phyloP scores from a whole-genome alignment of 768 basidiomycete genomes.

The Boletus edulis region DNA sequence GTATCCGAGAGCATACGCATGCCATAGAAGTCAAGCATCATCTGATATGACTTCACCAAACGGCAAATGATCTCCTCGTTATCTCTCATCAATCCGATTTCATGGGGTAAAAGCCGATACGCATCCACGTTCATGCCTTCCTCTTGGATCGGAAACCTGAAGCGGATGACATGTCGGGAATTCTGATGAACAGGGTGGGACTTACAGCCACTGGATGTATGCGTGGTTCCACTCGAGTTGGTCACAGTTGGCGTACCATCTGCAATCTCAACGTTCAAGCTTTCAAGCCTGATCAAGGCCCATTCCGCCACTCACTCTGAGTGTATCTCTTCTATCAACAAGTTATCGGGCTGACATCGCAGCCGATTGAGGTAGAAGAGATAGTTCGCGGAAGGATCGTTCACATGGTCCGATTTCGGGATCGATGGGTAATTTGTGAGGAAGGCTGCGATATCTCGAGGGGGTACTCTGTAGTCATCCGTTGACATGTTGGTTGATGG shows the following conservation, averaged over 20 bases:
- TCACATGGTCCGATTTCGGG: slow-evolving; percentile 4
- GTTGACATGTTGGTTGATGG: slow-evolving; percentile 16
- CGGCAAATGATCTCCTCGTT: slow-evolving; percentile 48
- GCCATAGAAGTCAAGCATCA: slow-evolving; percentile 83
- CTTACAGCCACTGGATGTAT: slow-evolving; percentile 80
- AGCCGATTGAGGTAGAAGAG: slow-evolving; percentile 58
- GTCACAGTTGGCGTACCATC: slow-evolving; percentile 64
- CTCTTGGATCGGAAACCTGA: slow-evolving; percentile 72
- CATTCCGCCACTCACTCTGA: slow-evolving; percentile 40
- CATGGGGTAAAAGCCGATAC: slow-evolving; percentile 65
- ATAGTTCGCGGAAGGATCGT: slow-evolving; percentile 41
- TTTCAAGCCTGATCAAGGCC: not conserved
- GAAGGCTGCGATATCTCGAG: slow-evolving; percentile 27
- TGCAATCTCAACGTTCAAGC: slow-evolving; percentile 25
- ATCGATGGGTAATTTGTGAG: slow-evolving; percentile 23
- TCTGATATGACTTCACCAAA: slow-evolving; percentile 56
- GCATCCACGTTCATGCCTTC: slow-evolving; percentile 68
- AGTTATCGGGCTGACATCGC: slow-evolving; percentile 59
- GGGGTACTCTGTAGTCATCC: not conserved
- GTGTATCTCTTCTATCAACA: slow-evolving; percentile 63
- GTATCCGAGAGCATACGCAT: slow-evolving; percentile 61
- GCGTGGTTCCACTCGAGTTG: slow-evolving; percentile 68
- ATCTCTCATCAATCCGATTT: slow-evolving; percentile 54
- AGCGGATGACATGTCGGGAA: not conserved
- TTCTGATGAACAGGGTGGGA: slow-evolving; percentile 4